Evolutionary conservation across 2,329 filamentous ascomycete genomes (phyloP).

Genomic region (Parascedosporium putredinis): DNA sequence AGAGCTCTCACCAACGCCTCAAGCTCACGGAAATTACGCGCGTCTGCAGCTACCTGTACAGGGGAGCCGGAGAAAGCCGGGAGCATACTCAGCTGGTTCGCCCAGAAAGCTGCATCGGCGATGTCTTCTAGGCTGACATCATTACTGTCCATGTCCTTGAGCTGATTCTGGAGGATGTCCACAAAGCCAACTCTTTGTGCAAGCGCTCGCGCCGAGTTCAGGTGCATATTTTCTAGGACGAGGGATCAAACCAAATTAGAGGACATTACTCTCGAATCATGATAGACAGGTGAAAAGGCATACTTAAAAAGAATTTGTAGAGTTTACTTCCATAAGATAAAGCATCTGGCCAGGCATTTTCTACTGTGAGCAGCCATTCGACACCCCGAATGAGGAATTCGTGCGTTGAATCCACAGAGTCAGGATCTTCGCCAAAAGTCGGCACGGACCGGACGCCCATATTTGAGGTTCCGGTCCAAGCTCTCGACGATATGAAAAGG

Average conservation of each 20-base stretch:
- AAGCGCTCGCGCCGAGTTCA: constrained; percentile 44
- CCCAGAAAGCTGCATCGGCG: constrained; percentile 31
- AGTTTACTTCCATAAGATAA: constrained; percentile 59
- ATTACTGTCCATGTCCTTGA: constrained; percentile 23
- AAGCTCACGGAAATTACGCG: constrained; percentile 56
- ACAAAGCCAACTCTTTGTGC: constrained; percentile 39
- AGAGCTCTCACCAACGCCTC: constrained; percentile 57
- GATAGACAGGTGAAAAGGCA: constrained; percentile 26
- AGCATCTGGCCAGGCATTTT: constrained; percentile 60
- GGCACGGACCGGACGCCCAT: constrained; percentile 54
- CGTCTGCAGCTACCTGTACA: constrained; percentile 39
- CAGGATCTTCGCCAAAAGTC: constrained; percentile 59
- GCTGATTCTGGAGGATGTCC: constrained; percentile 30
- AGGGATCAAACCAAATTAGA: background rate
- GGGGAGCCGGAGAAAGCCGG: constrained; percentile 17
- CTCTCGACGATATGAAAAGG: constrained; percentile 38
- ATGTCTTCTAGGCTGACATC: constrained; percentile 26
- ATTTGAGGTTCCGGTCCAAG: constrained; percentile 39
- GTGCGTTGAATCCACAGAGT: constrained; percentile 48
- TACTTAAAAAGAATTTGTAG: constrained; percentile 79
- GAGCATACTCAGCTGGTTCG: constrained; percentile 18
- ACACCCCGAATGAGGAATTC: constrained; percentile 65
- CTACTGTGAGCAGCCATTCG: constrained; percentile 73
- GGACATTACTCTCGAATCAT: constrained; percentile 11
- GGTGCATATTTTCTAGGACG: constrained; percentile 33